Evolutionary conservation across 164 flowering plant species (phyloP).

Genomic region (Vitis vinifera): ASM3070453v1 NC_081813.1:1884501-1885000

Average conservation of each 20-base stretch:
- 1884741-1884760: constrained; percentile 12
- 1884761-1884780: constrained; percentile 7
- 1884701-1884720: background rate
- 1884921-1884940: constrained; percentile 15
- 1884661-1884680: background rate
- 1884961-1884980: constrained; percentile 9
- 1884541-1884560: background rate
- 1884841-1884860: constrained; percentile 23
- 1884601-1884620: background rate
- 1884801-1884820: constrained; percentile 27
- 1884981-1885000: constrained; percentile 10
- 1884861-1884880: constrained; percentile 28
- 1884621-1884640: background rate
- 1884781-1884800: constrained; percentile 20
- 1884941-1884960: constrained; percentile 19
- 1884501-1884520: background rate
- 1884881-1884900: constrained; percentile 22
- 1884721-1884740: background rate
- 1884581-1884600: background rate
- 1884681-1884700: background rate
- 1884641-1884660: background rate
- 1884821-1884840: constrained; percentile 51
- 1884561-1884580: background rate
- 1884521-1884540: background rate
- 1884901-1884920: constrained; percentile 24